These are phyloP conservation scores for Metarhizium brunneum DNA, from an alignment of 2,329 filamentous ascomycete species.

Conservation along the genomic window DNA sequence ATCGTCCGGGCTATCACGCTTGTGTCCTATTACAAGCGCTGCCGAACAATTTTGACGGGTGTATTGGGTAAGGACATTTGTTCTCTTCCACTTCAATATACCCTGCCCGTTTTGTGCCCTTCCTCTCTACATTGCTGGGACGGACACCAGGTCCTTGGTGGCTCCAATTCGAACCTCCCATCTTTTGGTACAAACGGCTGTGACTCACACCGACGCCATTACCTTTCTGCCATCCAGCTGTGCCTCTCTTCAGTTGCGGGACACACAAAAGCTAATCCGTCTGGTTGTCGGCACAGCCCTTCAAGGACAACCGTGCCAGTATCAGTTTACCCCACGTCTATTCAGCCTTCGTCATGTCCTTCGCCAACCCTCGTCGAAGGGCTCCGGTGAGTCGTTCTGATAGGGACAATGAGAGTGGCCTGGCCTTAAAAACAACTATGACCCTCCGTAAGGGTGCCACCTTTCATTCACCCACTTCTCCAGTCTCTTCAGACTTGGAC, in stretches of 20 bases:
- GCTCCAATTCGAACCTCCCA: neutral
- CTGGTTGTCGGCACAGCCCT: slow-evolving; percentile 1
- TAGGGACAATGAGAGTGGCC: slow-evolving; percentile 20
- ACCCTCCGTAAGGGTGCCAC: slow-evolving; percentile 64
- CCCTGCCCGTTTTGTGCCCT: too few relatives aligned
- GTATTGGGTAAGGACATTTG: too few relatives aligned
- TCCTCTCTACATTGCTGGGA: neutral
- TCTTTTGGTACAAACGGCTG: neutral
- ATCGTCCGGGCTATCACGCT: too few relatives aligned
- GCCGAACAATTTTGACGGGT: too few relatives aligned
- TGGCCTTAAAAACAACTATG: slow-evolving; percentile 27
- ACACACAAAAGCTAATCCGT: neutral
- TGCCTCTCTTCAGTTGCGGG: neutral
- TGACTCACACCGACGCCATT: slow-evolving; percentile 2
- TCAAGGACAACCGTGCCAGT: slow-evolving; percentile 1
- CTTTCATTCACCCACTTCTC: slow-evolving; percentile 45
- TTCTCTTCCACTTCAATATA: too few relatives aligned
- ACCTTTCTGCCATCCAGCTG: slow-evolving; percentile 3
- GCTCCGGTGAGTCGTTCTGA: slow-evolving; percentile 31
- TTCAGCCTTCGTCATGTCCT: slow-evolving; percentile 31
- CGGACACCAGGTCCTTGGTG: neutral
- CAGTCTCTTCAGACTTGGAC: slow-evolving; percentile 27
- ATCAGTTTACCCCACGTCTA: neutral
- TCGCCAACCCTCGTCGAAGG: slow-evolving; percentile 38
- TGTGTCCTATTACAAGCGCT: too few relatives aligned